These are phyloP conservation scores for Usnea hakonensis DNA, from an alignment of 495 filamentous ascomycete genomes.

Conservation along the genomic window DNA sequence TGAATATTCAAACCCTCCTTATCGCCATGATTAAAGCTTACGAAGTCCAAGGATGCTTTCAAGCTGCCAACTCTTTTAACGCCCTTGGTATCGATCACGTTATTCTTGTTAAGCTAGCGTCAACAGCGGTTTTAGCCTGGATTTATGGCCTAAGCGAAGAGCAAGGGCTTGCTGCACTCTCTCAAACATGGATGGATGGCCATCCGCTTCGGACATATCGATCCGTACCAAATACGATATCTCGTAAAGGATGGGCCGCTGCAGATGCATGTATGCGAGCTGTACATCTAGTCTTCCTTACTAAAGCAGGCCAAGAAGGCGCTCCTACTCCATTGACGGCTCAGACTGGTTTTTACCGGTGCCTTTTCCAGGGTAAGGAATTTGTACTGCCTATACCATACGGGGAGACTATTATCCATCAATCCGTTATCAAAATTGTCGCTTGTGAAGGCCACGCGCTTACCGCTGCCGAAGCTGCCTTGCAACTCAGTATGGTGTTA, in stretches of 20 bases:
- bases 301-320: conserved; percentile 32
- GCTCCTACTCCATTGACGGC: conserved; percentile 28
- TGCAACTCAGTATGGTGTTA: no score
- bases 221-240: conserved; percentile 30
- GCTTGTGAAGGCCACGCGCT: no score
- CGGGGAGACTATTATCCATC: no score
- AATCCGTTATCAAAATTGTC: no score
- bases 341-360: conserved; percentile 35
- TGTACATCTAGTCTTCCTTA: conserved; percentile 35
- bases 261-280: conserved; percentile 40
- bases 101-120: conserved; percentile 40
- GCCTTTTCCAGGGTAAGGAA: no score
- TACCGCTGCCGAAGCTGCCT: no score
- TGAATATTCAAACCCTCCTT: conserved; percentile 14
- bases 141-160: no score
- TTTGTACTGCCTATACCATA: no score
- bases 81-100: conserved; percentile 37
- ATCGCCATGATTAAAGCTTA: conserved; percentile 39
- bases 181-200: conserved; percentile 38
- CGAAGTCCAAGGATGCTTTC: conserved; percentile 42
- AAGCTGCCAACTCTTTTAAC: conserved; percentile 37
- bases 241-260: conserved; percentile 42
- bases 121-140: conserved; percentile 36
- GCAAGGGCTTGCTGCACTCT: conserved; percentile 33
- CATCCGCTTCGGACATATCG: conserved; percentile 34